Conservation (phyloP, 768 basidiomycete genomes). For the Mycena epipterygia region DNA sequence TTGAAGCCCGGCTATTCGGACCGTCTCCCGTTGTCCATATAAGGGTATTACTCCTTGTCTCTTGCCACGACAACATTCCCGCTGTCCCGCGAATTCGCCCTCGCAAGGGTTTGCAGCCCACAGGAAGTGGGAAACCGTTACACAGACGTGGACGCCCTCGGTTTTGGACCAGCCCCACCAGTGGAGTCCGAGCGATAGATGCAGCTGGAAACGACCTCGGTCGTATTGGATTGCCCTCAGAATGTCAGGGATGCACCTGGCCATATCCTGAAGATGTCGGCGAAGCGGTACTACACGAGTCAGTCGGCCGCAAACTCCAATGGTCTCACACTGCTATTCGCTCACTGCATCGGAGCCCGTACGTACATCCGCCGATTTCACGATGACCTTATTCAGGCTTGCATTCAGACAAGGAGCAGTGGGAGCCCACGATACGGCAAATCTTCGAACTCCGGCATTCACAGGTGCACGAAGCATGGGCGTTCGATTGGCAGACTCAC, state of each 20-base stretch:
- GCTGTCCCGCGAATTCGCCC: too few relatives aligned
- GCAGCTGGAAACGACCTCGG: constrained; percentile 2
- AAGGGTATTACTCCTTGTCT: too few relatives aligned
- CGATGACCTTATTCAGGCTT: neutral
- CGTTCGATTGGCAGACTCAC: constrained; percentile 65
- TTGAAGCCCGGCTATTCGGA: too few relatives aligned
- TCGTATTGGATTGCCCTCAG: constrained; percentile 30
- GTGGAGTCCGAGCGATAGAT: too few relatives aligned
- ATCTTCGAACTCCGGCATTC: constrained; percentile 50
- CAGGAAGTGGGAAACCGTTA: too few relatives aligned
- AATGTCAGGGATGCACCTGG: constrained; percentile 24
- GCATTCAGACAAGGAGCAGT: constrained; percentile 65
- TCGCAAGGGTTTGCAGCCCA: too few relatives aligned
- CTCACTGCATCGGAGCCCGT: constrained; percentile 33
- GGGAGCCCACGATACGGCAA: constrained; percentile 61
- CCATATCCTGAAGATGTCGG: constrained; percentile 18
- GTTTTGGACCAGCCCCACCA: too few relatives aligned
- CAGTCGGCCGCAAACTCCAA: neutral
- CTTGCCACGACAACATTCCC: too few relatives aligned
- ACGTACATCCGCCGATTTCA: neutral
- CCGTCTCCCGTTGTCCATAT: too few relatives aligned
- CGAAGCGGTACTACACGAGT: constrained; percentile 21
- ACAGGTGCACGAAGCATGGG: constrained; percentile 60
- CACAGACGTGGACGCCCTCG: too few relatives aligned
- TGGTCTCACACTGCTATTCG: constrained; percentile 24